Evolutionary conservation across 768 basidiomycete genomes (phyloP), one percentile per base, ranked within the genome.

Genomic region (Trametopsis cervina): DNA sequence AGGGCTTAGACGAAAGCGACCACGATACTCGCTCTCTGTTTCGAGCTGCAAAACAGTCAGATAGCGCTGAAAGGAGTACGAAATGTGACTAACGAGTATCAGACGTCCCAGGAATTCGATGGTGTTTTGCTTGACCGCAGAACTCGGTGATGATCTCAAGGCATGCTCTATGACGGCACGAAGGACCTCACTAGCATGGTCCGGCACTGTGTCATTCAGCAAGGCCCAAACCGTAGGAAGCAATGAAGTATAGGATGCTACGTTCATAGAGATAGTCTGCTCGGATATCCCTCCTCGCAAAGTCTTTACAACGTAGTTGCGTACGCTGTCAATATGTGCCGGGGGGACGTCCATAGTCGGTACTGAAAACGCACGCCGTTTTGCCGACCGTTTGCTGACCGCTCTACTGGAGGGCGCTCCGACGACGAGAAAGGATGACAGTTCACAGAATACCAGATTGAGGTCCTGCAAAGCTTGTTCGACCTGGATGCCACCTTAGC

Each of bases 181-280:
- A 18, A 82, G 66, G 42, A 85, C 70, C 48, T 50, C 52, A 52
- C 46, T 24, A 52, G 59, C 49, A 50, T 59, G 38, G 52, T 60
- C 39, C 2, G 24, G 18, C 6, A 15, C 27, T 4, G 47, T 37
- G 27, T 40, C 43, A 66, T 76, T 82, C 50, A 90, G 61, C 51
- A 89, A 66, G 27, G 80, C 78, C 88, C 85, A 92, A 43, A 88
- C 72, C 1, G 86, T 85, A 13, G 90, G 90, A 24, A 89, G 68
- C 42, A 93, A 71, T 3, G 80, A 71, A 4, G 62, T 60, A 63
- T 91, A 92, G n/a, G 76, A 73, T 33, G 66, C 56, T 4, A 79
- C 67, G 23, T 74, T 73, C 44, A 90, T 67, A 3, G 76, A 64
- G 69, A 33, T 15, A 33, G 29, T 15, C 29, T 33, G 29, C 29